These are phyloP conservation scores for Asclepias syriaca DNA, from an alignment of 257 asterid genomes.

Conservation along the genomic window DNA sequence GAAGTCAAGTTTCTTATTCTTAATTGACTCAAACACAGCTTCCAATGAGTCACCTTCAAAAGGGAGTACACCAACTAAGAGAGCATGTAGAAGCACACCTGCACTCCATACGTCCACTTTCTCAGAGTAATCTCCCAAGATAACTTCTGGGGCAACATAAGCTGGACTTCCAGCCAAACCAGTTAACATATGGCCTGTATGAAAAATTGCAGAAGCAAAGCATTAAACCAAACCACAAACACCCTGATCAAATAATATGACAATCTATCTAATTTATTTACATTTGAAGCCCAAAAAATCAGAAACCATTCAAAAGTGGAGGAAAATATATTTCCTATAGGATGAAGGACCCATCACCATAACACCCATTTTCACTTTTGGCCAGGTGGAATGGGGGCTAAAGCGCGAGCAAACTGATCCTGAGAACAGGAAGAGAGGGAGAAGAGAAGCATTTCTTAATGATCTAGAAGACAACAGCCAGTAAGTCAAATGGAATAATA, in stretches of 20 bases:
- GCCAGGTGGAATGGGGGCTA: too few relatives aligned
- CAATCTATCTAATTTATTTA: neutral
- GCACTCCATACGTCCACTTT: slow-evolving; percentile 48
- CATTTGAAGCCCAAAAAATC: slow-evolving; percentile 1
- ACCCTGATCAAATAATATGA: neutral
- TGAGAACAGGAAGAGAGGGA: neutral
- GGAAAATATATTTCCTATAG: neutral
- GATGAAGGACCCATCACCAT: neutral
- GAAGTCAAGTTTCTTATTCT: slow-evolving; percentile 36
- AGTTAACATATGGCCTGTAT: slow-evolving; percentile 36
- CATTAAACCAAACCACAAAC: neutral
- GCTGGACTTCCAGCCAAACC: slow-evolving; percentile 55
- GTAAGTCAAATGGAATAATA: neutral
- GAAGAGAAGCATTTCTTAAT: neutral
- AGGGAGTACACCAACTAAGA: slow-evolving; percentile 40
- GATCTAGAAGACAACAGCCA: neutral
- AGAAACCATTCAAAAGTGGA: neutral
- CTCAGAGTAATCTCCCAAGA: slow-evolving; percentile 34
- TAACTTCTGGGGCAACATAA: slow-evolving; percentile 47
- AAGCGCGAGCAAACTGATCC: neutral
- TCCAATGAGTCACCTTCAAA: slow-evolving; percentile 38
- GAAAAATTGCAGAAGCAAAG: slow-evolving; percentile 2
- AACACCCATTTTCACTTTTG: too few relatives aligned
- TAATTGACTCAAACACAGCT: slow-evolving; percentile 34
- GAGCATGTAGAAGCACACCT: slow-evolving; percentile 46